phyloP scores from a whole-genome alignment of 192 early-diverging fungal species.

The Coemansia sp. region DNA sequence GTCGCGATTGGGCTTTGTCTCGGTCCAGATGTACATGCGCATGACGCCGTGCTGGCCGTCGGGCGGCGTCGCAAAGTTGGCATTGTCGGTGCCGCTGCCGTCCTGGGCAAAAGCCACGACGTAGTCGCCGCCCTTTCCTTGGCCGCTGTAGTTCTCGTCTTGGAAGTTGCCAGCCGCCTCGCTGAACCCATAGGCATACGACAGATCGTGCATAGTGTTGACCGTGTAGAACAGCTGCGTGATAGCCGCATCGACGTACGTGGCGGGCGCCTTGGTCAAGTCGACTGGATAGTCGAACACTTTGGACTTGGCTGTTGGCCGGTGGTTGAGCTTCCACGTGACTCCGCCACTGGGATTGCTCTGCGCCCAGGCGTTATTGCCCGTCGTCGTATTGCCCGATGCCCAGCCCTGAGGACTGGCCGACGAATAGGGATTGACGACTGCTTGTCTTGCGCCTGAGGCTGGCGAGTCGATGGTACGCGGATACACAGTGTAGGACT shows the following conservation, averaged over 20 bases:
- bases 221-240: slow-evolving; percentile 92
- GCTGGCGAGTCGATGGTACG: slow-evolving; percentile 1
- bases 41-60: slow-evolving; percentile 84
- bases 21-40: slow-evolving; percentile 96
- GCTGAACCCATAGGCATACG: slow-evolving; percentile 86
- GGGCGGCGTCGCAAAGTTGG: slow-evolving; percentile 94
- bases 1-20: slow-evolving; percentile 69
- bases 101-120: slow-evolving; percentile 93
- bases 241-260: slow-evolving; percentile 79
- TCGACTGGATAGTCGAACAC: slow-evolving; percentile 76
- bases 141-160: slow-evolving; percentile 76
- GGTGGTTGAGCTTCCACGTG: slow-evolving; percentile 72
- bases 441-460: not conserved
- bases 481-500: slow-evolving; percentile 20
- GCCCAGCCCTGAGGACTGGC: not conserved
- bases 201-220: slow-evolving; percentile 89
- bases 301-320: slow-evolving; percentile 56
- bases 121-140: slow-evolving; percentile 76
- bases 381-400: slow-evolving; percentile 17
- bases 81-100: slow-evolving; percentile 88
- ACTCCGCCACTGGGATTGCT: slow-evolving; percentile 74
- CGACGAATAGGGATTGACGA: not conserved
- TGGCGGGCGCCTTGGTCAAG: slow-evolving; percentile 61
- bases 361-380: slow-evolving; percentile 93
- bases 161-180: slow-evolving; percentile 97